A percentile compares a stretch with the other conserved stretches of the same genome.
These are phyloP conservation scores for Pleomassaria siparia DNA, from an alignment of 2,329 filamentous ascomycete species.

Conservation along the genomic window DNA sequence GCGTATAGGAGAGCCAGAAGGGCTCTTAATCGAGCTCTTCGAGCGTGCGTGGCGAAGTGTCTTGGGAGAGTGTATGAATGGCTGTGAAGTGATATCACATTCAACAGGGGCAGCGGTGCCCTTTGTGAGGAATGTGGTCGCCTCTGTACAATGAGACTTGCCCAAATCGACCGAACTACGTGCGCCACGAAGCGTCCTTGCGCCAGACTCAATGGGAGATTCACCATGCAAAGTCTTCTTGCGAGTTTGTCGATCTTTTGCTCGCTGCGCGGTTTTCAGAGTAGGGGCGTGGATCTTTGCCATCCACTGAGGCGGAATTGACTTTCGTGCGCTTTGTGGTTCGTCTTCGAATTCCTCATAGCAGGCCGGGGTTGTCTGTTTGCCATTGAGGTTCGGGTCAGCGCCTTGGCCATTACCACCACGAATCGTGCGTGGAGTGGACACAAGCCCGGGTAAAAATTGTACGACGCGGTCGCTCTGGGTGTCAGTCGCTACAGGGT, in stretches of 20 bases:
- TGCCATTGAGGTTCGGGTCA: background rate
- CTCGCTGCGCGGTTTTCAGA: conserved; percentile 25
- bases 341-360: background rate
- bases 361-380: background rate
- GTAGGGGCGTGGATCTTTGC: conserved; percentile 13
- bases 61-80: conserved; percentile 10
- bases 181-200: conserved; percentile 17
- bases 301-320: conserved; percentile 31
- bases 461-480: background rate
- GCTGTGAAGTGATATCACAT: conserved; percentile 16
- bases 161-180: conserved; percentile 20
- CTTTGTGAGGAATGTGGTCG: conserved; percentile 30
- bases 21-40: conserved; percentile 23
- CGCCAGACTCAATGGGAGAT: conserved; percentile 10
- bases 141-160: conserved; percentile 13
- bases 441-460: background rate
- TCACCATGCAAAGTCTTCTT: conserved; percentile 13
- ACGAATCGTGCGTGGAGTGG: background rate
- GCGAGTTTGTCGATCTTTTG: conserved; percentile 22
- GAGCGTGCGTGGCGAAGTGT: conserved; percentile 17
- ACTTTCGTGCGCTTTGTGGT: conserved; percentile 24
- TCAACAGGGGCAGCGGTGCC: conserved; percentile 26
- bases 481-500: background rate
- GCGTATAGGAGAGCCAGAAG: conserved; percentile 16
- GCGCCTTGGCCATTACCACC: background rate